phyloP scores from a whole-genome alignment of 108 stramenopile species.

The Skeletonema costatum region DNA sequence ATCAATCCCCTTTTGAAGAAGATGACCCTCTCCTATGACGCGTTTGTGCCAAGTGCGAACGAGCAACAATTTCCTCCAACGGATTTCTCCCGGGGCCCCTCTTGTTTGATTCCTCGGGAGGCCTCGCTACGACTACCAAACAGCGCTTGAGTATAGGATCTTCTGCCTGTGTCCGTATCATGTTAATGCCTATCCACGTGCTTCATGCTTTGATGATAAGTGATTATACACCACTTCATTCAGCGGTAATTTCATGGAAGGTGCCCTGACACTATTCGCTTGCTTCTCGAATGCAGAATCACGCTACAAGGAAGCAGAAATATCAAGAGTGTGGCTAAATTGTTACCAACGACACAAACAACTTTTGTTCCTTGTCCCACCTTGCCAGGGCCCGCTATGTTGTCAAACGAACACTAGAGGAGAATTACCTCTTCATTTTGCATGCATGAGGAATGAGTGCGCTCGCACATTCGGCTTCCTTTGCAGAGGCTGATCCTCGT shows the following conservation, averaged over 20 bases:
- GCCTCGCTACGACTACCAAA: slow-evolving; percentile 35
- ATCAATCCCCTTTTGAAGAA: slow-evolving; percentile 12
- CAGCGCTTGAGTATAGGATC: slow-evolving; percentile 63
- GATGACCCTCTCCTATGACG: slow-evolving; percentile 26
- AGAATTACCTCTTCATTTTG: slow-evolving; percentile 80
- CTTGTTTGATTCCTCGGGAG: slow-evolving; percentile 22
- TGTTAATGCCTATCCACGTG: slow-evolving; percentile 69
- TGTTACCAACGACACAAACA: slow-evolving; percentile 7
- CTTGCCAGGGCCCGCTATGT: slow-evolving; percentile 40
- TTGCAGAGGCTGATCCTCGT: slow-evolving; percentile 66
- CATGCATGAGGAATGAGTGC: slow-evolving; percentile 76
- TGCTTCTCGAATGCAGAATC: slow-evolving; percentile 63
- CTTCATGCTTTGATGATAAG: slow-evolving; percentile 78
- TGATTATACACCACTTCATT: slow-evolving; percentile 78
- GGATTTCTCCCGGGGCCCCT: slow-evolving; percentile 22
- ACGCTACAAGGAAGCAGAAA: slow-evolving; percentile 9
- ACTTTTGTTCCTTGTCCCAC: slow-evolving; percentile 11
- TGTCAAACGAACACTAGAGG: slow-evolving; percentile 71
- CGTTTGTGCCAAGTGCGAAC: slow-evolving; percentile 37
- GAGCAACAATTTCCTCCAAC: slow-evolving; percentile 11
- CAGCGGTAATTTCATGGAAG: slow-evolving; percentile 79
- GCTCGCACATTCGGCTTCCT: slow-evolving; percentile 58
- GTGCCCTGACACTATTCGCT: slow-evolving; percentile 65
- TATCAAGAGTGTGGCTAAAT: slow-evolving; percentile 9
- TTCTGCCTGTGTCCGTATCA: slow-evolving; percentile 67